Percentiles rank a stretch among this genome's conserved stretches.
phyloP scores from a whole-genome alignment of 2,329 filamentous ascomycete species.

The Fonsecaea erecta region DNA sequence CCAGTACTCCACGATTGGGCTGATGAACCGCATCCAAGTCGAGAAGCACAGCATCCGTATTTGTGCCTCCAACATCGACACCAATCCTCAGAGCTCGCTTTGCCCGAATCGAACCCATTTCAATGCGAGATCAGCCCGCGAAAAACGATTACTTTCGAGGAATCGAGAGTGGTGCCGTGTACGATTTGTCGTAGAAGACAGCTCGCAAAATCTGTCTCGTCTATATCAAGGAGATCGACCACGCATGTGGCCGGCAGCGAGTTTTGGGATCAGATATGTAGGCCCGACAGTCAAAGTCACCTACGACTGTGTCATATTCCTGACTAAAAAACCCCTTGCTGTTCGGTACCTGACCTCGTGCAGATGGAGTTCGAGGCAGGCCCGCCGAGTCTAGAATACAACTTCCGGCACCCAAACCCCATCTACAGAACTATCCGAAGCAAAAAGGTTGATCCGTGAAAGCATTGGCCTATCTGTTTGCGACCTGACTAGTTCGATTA shows the following conservation, averaged over 20 bases:
- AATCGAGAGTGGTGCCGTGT: background rate
- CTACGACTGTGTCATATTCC: background rate
- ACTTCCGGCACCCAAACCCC: background rate
- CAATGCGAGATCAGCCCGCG: background rate
- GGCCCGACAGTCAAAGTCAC: background rate
- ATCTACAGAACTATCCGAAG: background rate
- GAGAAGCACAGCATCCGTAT: constrained; percentile 30
- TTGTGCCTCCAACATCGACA: constrained; percentile 41
- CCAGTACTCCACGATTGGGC: constrained; percentile 36
- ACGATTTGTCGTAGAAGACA: background rate
- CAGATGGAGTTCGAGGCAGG: background rate
- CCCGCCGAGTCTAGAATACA: background rate
- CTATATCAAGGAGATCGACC: background rate
- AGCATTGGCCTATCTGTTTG: background rate
- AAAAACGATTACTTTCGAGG: background rate
- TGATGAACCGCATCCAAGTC: constrained; percentile 33
- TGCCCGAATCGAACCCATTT: constrained; percentile 15
- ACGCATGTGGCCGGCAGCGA: background rate
- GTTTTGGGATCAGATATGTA: background rate
- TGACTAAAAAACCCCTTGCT: background rate
- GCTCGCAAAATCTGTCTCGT: background rate
- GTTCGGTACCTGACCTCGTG: background rate
- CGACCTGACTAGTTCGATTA: background rate
- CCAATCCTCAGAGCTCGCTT: constrained; percentile 20
- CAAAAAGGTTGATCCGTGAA: background rate